Conservation (phyloP, 2,329 filamentous ascomycete species). For the Cercospora sesami region DNA sequence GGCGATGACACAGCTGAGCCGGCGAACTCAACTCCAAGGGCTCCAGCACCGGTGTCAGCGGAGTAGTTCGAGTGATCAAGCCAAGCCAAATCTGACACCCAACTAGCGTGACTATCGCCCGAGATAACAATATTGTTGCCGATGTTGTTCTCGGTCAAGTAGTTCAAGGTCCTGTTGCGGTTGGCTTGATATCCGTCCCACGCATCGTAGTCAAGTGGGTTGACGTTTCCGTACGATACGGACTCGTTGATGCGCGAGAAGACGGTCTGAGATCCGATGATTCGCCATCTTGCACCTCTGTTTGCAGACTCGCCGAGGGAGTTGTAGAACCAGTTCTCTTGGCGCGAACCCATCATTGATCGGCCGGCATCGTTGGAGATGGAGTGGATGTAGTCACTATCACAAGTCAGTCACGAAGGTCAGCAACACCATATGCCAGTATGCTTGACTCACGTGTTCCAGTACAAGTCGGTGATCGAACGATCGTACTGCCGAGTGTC, state of each 20-base stretch:
- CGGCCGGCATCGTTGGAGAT: constrained; percentile 68
- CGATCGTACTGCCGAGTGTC: constrained; percentile 70
- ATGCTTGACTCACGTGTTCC: constrained; percentile 8
- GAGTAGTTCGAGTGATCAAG: constrained; percentile 44
- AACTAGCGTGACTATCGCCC: constrained; percentile 68
- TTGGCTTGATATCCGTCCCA: constrained; percentile 70
- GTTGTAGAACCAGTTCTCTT: constrained; percentile 74
- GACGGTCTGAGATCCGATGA: constrained; percentile 69
- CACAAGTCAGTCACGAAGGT: constrained; percentile 9
- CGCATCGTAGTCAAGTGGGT: constrained; percentile 56
- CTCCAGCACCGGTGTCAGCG: constrained; percentile 42
- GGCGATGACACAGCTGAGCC: constrained; percentile 66
- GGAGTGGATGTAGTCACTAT: constrained; percentile 42
- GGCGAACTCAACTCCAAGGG: constrained; percentile 55
- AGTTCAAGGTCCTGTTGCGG: constrained; percentile 67
- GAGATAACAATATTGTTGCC: constrained; percentile 71
- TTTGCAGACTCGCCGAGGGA: constrained; percentile 47
- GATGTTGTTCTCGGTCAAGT: constrained; percentile 67
- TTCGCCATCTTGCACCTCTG: constrained; percentile 68
- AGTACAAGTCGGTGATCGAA: constrained; percentile 59
- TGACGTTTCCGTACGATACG: constrained; percentile 45
- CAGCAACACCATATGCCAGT: background rate
- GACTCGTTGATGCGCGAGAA: constrained; percentile 61
- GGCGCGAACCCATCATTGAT: constrained; percentile 68
- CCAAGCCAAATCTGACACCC: constrained; percentile 52